Evolutionary conservation across 2,329 filamentous ascomycete species (phyloP), one percentile per base, ranked within the genome.

Genomic region (Cryphonectria naterciae): DNA sequence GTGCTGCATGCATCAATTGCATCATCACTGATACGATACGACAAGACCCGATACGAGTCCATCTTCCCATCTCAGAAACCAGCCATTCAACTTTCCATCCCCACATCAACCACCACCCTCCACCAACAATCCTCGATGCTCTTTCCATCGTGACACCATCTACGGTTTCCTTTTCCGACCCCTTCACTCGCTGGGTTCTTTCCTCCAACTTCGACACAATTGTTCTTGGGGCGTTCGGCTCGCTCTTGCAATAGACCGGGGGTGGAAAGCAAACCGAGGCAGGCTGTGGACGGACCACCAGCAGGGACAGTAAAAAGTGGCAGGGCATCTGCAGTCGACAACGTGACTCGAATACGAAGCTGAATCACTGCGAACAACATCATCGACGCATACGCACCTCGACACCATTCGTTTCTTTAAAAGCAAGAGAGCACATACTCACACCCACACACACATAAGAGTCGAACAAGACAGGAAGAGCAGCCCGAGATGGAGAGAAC

Each of bases 401-500:
- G 58, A 61, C 2, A 61, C 1, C 35, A 11, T 37, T 61, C 28
- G 28, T 19, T 28, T 11, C 7, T 28, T 19, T 1, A 22, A 5
- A 7, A 15, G 22, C 58, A 19, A n/a, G 17, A 49, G 19, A 19
- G 22, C 43, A 49, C 19, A 49, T 6, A 22, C 41, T 41, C 60
- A 7, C 32, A 62, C 8, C 25, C 60, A 60, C 13, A 4, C 13
- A 61, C 56, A 25, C 28, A 32, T 32, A 67, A 41, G 32, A 6
- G 25, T 22, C 13, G 62, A 28, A 28, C 4, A 37, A 49, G 22
- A 35, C 41, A 54, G 41, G 15, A 63, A 32, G 17, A 35, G 15
- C 19, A 43, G 58, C 17, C 49, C 49, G 62, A 46, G 32, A 71
- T 71, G 71, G 69, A 69, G 46, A 68, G 71, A 35, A 37, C 56